Evolutionary conservation across 2,329 filamentous ascomycete genomes (phyloP).

Genomic region (Tolypocladium album): DNA sequence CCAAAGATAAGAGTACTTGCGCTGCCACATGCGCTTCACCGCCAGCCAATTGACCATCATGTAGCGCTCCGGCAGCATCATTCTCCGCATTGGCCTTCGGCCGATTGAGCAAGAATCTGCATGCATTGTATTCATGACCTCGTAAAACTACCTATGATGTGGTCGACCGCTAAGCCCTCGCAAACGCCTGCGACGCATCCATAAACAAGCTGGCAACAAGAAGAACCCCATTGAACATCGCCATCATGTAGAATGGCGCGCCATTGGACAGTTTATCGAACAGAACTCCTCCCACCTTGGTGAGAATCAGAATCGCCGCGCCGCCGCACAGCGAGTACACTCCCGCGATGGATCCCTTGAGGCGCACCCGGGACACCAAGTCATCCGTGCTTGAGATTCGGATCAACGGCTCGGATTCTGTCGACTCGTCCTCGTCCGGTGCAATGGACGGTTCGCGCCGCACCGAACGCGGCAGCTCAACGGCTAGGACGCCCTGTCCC

Average conservation of each 20-base stretch:
- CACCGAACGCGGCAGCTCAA: slow-evolving; percentile 24
- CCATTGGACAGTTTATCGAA: slow-evolving; percentile 68
- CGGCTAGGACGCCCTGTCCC: slow-evolving; percentile 63
- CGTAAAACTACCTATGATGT: neutral
- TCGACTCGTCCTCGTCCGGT: slow-evolving; percentile 27
- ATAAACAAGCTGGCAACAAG: slow-evolving; percentile 45
- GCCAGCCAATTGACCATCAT: neutral
- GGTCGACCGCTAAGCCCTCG: slow-evolving; percentile 5
- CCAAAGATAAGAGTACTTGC: neutral
- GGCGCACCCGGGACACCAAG: slow-evolving; percentile 37
- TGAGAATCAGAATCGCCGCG: slow-evolving; percentile 79
- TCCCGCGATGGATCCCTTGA: slow-evolving; percentile 92
- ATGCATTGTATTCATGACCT: slow-evolving; percentile 4
- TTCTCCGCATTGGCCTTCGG: neutral
- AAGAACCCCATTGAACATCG: slow-evolving; percentile 69
- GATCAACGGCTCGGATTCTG: slow-evolving; percentile 31
- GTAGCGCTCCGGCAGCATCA: neutral
- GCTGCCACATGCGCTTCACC: neutral
- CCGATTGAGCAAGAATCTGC: neutral
- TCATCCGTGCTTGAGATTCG: slow-evolving; percentile 17
- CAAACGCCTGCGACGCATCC: slow-evolving; percentile 32
- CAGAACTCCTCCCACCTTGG: slow-evolving; percentile 77
- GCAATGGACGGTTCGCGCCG: slow-evolving; percentile 16
- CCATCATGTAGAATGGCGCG: slow-evolving; percentile 92
- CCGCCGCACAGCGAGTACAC: slow-evolving; percentile 89